These are phyloP conservation scores for Globisporangium echinulatum DNA, from an alignment of 352 stramenopile genomes.

Conservation along the genomic window DNA sequence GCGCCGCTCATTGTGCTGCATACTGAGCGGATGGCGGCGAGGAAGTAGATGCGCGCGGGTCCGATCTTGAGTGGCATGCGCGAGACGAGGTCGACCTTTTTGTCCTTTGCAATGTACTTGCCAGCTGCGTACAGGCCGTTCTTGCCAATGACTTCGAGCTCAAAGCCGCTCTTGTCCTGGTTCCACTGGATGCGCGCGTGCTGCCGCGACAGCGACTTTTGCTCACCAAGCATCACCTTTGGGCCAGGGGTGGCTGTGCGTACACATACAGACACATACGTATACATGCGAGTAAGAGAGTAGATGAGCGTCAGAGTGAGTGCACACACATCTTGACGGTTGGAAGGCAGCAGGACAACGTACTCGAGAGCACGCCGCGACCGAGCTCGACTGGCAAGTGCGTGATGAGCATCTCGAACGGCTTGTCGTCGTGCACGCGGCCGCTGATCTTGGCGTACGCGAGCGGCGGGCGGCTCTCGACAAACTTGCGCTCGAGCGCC, in stretches of 20 bases:
- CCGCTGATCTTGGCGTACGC: conserved; percentile 76
- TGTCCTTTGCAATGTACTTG: conserved; percentile 66
- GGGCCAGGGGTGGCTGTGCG: conserved; percentile 27
- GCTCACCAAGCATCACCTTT: conserved; percentile 63
- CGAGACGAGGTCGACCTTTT: conserved; percentile 54
- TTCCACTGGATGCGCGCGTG: conserved; percentile 81
- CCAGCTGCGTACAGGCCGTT: conserved; percentile 73
- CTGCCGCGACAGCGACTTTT: conserved; percentile 71
- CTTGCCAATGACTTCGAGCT: conserved; percentile 74
- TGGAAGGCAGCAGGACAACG: background rate
- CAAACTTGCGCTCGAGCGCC: conserved; percentile 52
- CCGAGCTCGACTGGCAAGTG: conserved; percentile 70
- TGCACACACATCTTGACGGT: background rate
- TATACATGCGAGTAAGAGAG: background rate
- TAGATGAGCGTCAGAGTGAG: background rate
- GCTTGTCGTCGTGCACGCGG: conserved; percentile 44
- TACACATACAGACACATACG: background rate
- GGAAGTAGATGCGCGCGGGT: conserved; percentile 65
- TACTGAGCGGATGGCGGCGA: conserved; percentile 59
- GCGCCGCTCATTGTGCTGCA: conserved; percentile 79
- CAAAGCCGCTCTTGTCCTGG: conserved; percentile 62
- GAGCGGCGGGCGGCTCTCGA: conserved; percentile 66
- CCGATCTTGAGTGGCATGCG: conserved; percentile 82
- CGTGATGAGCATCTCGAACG: conserved; percentile 75
- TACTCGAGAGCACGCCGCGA: conserved; percentile 40